phyloP scores from a whole-genome alignment of 1,284 basidiomycete genomes.

The Cryptococcus hybrid region DNA sequence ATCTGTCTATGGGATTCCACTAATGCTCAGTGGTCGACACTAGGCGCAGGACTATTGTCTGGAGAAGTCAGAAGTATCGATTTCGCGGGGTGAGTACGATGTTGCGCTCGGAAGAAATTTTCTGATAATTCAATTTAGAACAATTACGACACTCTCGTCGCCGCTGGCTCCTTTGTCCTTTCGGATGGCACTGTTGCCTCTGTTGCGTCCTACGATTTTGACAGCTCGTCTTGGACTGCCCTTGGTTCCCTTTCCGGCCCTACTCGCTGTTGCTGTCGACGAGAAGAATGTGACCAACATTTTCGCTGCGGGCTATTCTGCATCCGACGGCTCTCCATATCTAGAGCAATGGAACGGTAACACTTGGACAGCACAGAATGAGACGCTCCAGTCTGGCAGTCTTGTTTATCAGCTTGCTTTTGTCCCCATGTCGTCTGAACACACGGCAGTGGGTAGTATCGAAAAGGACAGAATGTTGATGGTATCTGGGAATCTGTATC shows the following conservation, averaged over 20 bases:
- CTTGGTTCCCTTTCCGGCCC: constrained; percentile 84
- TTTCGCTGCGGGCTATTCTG: constrained; percentile 81
- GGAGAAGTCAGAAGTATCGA: constrained; percentile 78
- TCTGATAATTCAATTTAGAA: constrained; percentile 39
- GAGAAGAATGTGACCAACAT: constrained; percentile 75
- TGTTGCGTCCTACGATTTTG: constrained; percentile 68
- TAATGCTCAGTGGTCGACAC: constrained; percentile 70
- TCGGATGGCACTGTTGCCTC: constrained; percentile 59
- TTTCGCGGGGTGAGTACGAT: constrained; percentile 61
- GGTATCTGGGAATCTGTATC: constrained; percentile 76
- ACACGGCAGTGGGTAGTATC: constrained; percentile 62
- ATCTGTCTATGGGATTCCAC: constrained; percentile 75
- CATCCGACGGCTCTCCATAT: constrained; percentile 64
- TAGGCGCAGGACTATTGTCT: constrained; percentile 71
- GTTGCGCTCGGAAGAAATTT: not conserved
- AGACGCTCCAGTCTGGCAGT: constrained; percentile 42
- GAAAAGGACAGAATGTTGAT: constrained; percentile 86
- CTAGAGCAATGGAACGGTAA: constrained; percentile 77
- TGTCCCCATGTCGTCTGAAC: constrained; percentile 78
- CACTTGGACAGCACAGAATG: constrained; percentile 62
- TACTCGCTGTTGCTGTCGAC: constrained; percentile 80
- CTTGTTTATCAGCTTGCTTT: constrained; percentile 76
- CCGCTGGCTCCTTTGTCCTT: constrained; percentile 71
- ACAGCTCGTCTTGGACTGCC: constrained; percentile 68
- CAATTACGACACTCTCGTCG: constrained; percentile 61